Evolutionary conservation across 2,329 filamentous ascomycete species (phyloP).

Genomic region (Tolypocladium ovalisporum): DNA sequence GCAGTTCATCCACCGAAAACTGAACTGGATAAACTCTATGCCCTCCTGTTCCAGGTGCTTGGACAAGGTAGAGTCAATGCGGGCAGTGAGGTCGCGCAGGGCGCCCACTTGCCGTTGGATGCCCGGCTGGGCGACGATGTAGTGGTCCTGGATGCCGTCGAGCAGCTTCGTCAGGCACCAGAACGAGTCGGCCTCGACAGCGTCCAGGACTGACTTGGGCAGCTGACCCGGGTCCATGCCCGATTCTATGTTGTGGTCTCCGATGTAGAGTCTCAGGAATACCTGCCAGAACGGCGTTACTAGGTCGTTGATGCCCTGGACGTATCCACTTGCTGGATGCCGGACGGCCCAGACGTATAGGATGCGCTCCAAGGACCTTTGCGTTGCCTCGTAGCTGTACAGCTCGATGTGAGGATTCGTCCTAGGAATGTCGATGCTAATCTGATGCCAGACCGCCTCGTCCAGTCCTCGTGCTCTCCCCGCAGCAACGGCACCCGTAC

Average conservation of each 20-base stretch:
- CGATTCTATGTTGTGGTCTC: conserved; percentile 81
- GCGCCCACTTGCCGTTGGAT: conserved; percentile 90
- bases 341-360: conserved; percentile 96
- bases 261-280: conserved; percentile 88
- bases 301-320: conserved; percentile 96
- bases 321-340: conserved; percentile 93
- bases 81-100: conserved; percentile 76
- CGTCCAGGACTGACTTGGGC: conserved; percentile 81
- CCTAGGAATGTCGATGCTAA: conserved; percentile 93
- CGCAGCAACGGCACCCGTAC: conserved; percentile 26
- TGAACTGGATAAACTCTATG: conserved; percentile 98
- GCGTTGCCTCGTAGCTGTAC: conserved; percentile 92
- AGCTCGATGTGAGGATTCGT: conserved; percentile 94
- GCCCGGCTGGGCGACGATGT: conserved; percentile 93
- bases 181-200: conserved; percentile 94
- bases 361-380: conserved; percentile 86
- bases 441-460: conserved; percentile 98
- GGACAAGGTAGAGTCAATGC: conserved; percentile 75
- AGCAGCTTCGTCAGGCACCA: conserved; percentile 97
- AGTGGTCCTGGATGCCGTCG: conserved; percentile 99
- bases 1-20: conserved; percentile 99
- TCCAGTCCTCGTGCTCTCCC: conserved; percentile 61
- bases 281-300: conserved; percentile 98
- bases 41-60: conserved; percentile 84
- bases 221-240: conserved; percentile 97